A percentile compares a stretch with the other conserved stretches of the same genome.
These are phyloP conservation scores for Fusarium euwallaceae DNA, from an alignment of 2,329 filamentous ascomycete genomes.

Conservation along the genomic window DNA sequence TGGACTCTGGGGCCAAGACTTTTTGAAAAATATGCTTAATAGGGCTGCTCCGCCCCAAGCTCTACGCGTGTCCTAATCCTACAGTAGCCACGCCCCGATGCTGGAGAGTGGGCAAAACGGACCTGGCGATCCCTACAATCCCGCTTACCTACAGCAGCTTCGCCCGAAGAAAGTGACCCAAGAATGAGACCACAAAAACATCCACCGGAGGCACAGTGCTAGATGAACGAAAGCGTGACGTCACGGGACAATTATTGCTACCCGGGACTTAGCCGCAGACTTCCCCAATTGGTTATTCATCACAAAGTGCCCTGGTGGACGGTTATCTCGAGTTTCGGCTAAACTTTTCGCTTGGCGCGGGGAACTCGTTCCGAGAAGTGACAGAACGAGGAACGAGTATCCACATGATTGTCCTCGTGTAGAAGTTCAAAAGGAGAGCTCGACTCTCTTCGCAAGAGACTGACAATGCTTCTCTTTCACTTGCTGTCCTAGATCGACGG, in stretches of 20 bases:
- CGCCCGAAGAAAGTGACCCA: background rate
- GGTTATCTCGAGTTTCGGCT: background rate
- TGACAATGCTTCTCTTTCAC: background rate
- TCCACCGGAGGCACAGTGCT: background rate
- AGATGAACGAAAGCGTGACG: background rate
- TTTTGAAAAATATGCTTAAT: slow-evolving; percentile 2
- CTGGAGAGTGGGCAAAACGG: background rate
- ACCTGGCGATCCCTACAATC: background rate
- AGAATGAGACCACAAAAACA: background rate
- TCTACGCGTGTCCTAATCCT: slow-evolving; percentile 3
- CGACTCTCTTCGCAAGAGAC: background rate
- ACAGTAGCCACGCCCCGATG: background rate
- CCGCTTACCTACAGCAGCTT: slow-evolving; percentile 2
- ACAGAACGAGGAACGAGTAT: background rate
- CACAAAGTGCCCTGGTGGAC: background rate
- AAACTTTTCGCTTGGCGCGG: slow-evolving; percentile 3
- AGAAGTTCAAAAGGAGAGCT: background rate
- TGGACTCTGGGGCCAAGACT: background rate
- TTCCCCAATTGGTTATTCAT: background rate
- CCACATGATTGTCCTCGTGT: background rate
- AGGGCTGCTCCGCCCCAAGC: slow-evolving; percentile 12
- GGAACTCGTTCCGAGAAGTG: background rate
- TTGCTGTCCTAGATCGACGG: background rate
- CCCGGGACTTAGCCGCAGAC: background rate
- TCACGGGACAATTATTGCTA: background rate